Percentiles rank a stretch among this genome's conserved stretches.
Conservation (phyloP, 305 asterid genomes). For the Plantago lanceolata region DNA sequence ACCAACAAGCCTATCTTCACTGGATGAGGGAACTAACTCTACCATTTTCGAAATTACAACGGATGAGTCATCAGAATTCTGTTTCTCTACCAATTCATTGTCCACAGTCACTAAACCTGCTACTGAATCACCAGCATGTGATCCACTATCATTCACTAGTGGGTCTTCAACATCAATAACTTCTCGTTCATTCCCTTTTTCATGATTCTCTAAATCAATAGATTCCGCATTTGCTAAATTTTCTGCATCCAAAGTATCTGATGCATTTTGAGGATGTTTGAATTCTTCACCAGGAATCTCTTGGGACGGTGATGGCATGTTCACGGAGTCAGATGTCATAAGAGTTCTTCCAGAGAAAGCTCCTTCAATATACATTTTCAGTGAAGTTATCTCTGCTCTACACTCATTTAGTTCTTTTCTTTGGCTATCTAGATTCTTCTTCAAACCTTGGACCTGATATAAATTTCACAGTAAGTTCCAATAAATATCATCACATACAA, state of each 20-base stretch:
- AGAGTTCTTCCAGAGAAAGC: conserved; percentile 52
- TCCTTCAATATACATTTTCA: conserved; percentile 80
- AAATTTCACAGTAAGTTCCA: conserved; percentile 19
- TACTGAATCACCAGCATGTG: conserved; percentile 30
- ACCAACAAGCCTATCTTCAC: conserved; percentile 31
- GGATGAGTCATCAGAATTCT: conserved; percentile 33
- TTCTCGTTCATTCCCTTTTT: conserved; percentile 31
- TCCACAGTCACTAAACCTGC: conserved; percentile 33
- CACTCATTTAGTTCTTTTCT: conserved; percentile 80
- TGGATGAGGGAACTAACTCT: conserved; percentile 31
- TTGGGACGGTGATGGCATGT: conserved; percentile 29
- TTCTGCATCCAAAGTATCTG: conserved; percentile 37
- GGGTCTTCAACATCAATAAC: conserved; percentile 35
- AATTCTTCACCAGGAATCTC: conserved; percentile 39
- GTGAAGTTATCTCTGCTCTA: conserved; percentile 93
- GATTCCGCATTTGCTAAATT: conserved; percentile 30
- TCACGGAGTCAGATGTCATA: conserved; percentile 31
- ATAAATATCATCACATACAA: conserved; percentile 23
- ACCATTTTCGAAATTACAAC: conserved; percentile 35
- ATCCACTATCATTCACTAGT: conserved; percentile 28
- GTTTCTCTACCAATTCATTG: conserved; percentile 31
- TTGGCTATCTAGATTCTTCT: conserved; percentile 66
- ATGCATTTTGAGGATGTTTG: conserved; percentile 40
- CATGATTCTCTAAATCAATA: conserved; percentile 31
- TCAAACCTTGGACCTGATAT: conserved; percentile 74